Conservation (phyloP, 805 yeast genomes). For the Limtongia smithiae region DNA sequence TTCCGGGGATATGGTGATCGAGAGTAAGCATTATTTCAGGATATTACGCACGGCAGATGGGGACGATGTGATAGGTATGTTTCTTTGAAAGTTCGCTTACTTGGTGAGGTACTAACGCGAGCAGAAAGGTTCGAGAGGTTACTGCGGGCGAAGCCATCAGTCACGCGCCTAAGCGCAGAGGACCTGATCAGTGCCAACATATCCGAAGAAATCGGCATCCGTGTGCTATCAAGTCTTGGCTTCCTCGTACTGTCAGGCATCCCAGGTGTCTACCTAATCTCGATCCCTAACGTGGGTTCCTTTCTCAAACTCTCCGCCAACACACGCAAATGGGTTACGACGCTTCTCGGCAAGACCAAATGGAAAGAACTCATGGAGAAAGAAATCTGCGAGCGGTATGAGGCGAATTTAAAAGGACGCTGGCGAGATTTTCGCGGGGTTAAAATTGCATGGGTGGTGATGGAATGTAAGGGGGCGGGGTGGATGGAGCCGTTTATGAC, state of each 20-base stretch:
- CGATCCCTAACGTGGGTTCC: slow-evolving; percentile 41
- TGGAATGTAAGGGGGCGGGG: slow-evolving; percentile 55
- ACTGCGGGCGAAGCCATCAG: slow-evolving; percentile 33
- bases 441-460: slow-evolving; percentile 51
- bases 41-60: background rate
- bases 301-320: slow-evolving; percentile 35
- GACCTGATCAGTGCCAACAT: slow-evolving; percentile 31
- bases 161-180: slow-evolving; percentile 30
- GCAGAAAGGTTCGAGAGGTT: slow-evolving; percentile 27
- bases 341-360: slow-evolving; percentile 34
- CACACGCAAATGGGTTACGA: slow-evolving; percentile 39
- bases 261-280: slow-evolving; percentile 35
- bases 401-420: slow-evolving; percentile 30
- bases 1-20: slow-evolving; percentile 37
- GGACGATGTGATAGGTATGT: too few species aligned
- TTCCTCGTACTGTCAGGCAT: slow-evolving; percentile 38
- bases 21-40: slow-evolving; percentile 28
- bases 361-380: slow-evolving; percentile 42
- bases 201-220: slow-evolving; percentile 17
- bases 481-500: slow-evolving; percentile 54
- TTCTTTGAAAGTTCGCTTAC: too few species aligned
- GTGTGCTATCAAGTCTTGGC: slow-evolving; percentile 34
- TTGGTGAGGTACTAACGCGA: too few species aligned
- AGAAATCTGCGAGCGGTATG: slow-evolving; percentile 35
- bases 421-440: slow-evolving; percentile 52